A percentile compares a stretch with the other conserved stretches of the same genome.
phyloP scores from a whole-genome alignment of 192 early-diverging fungal genomes.

The Linnemannia elongata region DNA sequence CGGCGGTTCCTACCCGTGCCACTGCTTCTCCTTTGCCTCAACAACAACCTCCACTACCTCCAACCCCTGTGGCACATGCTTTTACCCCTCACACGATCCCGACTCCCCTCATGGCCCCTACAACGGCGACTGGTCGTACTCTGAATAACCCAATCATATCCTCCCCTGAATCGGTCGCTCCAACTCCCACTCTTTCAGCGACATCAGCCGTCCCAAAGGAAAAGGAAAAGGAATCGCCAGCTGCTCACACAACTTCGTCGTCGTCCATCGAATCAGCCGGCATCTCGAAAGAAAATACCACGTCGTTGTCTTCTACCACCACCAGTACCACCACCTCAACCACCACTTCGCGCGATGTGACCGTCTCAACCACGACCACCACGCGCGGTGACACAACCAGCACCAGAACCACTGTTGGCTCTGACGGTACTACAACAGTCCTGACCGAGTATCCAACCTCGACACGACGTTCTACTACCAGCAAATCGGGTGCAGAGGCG shows the following conservation, averaged over 20 bases:
- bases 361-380: constrained; percentile 41
- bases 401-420: constrained; percentile 34
- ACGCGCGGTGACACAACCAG: constrained; percentile 20
- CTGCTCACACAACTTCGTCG: neutral
- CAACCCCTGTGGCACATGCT: neutral
- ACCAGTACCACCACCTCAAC: neutral
- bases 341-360: constrained; percentile 14
- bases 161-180: neutral
- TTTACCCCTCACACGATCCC: neutral
- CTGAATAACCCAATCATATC: neutral
- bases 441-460: constrained; percentile 38
- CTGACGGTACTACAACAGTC: constrained; percentile 35
- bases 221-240: neutral
- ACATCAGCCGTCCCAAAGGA: neutral
- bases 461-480: constrained; percentile 14
- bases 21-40: no score
- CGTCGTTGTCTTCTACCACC: neutral
- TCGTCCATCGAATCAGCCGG: neutral
- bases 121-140: neutral
- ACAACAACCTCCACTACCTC: neutral
- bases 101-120: neutral
- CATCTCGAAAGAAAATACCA: neutral
- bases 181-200: neutral
- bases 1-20: neutral
- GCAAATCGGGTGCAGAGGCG: constrained; percentile 18